These are phyloP conservation scores for Metroxylon sagu DNA, from an alignment of 176 grass and related monocot species.

Conservation along the genomic window DNA sequence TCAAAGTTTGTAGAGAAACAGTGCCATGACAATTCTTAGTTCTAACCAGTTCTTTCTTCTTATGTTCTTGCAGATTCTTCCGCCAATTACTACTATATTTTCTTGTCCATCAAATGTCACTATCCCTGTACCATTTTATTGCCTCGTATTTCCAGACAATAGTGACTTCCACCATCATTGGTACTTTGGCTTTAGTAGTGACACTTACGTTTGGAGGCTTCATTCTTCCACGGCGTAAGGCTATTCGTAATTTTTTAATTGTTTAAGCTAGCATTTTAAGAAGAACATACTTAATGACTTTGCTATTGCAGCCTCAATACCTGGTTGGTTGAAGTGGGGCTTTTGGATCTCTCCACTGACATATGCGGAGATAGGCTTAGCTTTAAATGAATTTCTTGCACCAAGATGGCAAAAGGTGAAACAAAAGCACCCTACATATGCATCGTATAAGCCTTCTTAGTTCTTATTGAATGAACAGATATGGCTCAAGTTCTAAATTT, in stretches of 20 bases:
- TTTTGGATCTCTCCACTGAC: constrained; percentile 84
- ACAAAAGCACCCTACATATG: no score
- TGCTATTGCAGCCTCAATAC: constrained; percentile 41
- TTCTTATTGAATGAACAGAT: no score
- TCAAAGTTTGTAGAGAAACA: no score
- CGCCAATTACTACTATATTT: constrained; percentile 51
- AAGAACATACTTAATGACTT: no score
- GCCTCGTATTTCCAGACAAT: constrained; percentile 51
- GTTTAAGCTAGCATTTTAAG: neutral
- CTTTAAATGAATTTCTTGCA: constrained; percentile 78
- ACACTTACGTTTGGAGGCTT: constrained; percentile 57
- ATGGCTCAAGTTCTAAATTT: no score
- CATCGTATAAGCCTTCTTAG: neutral
- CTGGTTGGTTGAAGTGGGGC: constrained; percentile 80
- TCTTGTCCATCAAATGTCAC: constrained; percentile 34
- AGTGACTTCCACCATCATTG: constrained; percentile 26
- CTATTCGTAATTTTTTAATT: constrained; percentile 4
- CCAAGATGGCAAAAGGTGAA: constrained; percentile 79
- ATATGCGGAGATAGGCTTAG: constrained; percentile 66
- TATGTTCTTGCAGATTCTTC: constrained; percentile 37
- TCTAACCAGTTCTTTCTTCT: neutral
- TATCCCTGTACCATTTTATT: constrained; percentile 48
- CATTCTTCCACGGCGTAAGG: constrained; percentile 58
- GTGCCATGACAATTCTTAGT: no score
- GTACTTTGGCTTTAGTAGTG: constrained; percentile 18